A percentile compares a stretch with the other conserved stretches of the same genome.
Conservation (phyloP, 2,329 filamentous ascomycete species). For the Hypoxylon sp. region DNA sequence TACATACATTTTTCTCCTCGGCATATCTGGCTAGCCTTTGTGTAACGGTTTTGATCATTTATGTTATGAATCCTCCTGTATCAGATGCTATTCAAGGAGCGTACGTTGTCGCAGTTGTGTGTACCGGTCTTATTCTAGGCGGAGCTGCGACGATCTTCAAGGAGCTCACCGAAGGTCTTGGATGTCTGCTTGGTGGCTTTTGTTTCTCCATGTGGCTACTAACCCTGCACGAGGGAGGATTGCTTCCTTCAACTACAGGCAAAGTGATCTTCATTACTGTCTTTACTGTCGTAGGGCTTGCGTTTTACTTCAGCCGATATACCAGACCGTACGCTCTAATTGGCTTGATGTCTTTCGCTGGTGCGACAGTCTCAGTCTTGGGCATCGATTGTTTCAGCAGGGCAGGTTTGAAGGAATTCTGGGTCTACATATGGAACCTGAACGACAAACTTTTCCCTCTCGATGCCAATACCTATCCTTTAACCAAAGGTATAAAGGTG, state of each 20-base stretch:
- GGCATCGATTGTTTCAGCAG: constrained; percentile 92
- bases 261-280: constrained; percentile 83
- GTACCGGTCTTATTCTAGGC: constrained; percentile 82
- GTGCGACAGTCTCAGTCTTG: constrained; percentile 82
- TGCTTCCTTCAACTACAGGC: constrained; percentile 73
- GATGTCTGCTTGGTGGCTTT: constrained; percentile 89
- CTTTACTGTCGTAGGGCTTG: constrained; percentile 78
- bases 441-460: constrained; percentile 87
- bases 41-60: constrained; percentile 86
- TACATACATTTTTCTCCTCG: constrained; percentile 85
- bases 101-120: constrained; percentile 83
- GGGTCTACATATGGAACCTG: constrained; percentile 90
- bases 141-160: constrained; percentile 82
- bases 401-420: constrained; percentile 96
- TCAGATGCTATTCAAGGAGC: constrained; percentile 84
- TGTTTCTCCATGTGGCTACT: constrained; percentile 93
- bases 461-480: constrained; percentile 81
- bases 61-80: constrained; percentile 87
- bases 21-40: constrained; percentile 80
- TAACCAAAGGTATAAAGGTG: constrained; percentile 88
- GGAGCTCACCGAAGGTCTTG: constrained; percentile 85
- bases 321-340: constrained; percentile 87
- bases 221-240: constrained; percentile 80
- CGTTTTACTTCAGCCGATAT: constrained; percentile 82
- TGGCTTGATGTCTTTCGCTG: constrained; percentile 81